Percentiles rank a stretch among this genome's conserved stretches.
These are phyloP conservation scores for Linum tenue DNA, from an alignment of 345 rosid genomes.

Conservation along the genomic window DNA sequence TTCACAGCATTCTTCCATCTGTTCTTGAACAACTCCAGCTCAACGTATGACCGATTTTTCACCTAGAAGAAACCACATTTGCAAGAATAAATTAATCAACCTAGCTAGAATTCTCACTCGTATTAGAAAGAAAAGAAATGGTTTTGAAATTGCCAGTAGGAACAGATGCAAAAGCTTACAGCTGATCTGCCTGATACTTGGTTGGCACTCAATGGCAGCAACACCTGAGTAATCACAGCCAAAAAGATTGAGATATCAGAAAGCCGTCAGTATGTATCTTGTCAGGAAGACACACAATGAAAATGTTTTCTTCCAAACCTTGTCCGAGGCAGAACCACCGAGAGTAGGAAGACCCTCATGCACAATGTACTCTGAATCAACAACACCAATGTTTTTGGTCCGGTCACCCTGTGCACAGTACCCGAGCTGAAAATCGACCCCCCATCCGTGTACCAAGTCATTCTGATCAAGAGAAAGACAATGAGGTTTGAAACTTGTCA, in stretches of 20 bases:
- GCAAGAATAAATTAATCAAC: neutral
- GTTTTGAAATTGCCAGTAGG: neutral
- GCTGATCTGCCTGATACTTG: conserved; percentile 33
- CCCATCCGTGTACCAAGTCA: conserved; percentile 75
- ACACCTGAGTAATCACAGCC: conserved; percentile 19
- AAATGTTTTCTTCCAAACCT: conserved; percentile 21
- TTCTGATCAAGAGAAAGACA: conserved; percentile 29
- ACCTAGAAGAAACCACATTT: conserved; percentile 29
- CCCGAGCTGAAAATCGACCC: conserved; percentile 66
- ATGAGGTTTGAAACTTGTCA: neutral
- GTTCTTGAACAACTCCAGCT: conserved; percentile 43
- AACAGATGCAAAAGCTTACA: conserved; percentile 28
- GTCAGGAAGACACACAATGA: neutral
- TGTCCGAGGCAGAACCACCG: conserved; percentile 36
- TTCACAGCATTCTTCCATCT: conserved; percentile 64
- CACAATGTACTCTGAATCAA: conserved; percentile 62
- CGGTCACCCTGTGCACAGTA: conserved; percentile 81
- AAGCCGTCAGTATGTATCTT: neutral
- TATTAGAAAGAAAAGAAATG: neutral
- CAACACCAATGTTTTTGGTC: conserved; percentile 57
- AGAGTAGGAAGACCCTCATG: conserved; percentile 62
- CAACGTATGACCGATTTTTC: conserved; percentile 31
- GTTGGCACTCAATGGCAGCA: conserved; percentile 6
- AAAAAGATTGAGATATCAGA: neutral
- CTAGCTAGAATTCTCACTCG: neutral